Evolutionary conservation across 345 rosid genomes (phyloP).

Genomic region (Psidium friedrichsthalianum): DNA sequence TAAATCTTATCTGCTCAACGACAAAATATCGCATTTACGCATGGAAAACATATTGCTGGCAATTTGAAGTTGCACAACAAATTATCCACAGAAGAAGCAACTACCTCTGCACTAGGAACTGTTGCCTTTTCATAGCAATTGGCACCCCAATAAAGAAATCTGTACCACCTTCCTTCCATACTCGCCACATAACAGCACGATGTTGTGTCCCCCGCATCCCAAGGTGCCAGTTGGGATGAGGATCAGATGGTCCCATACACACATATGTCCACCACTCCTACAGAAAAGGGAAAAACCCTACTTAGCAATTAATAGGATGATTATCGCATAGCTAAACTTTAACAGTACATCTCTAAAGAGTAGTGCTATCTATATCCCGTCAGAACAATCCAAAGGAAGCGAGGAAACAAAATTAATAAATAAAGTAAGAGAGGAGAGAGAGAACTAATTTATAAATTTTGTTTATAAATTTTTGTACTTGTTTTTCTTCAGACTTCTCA

Average conservation of each 20-base stretch:
- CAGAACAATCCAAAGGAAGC: background rate
- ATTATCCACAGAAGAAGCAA: background rate
- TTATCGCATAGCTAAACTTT: background rate
- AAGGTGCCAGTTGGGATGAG: constrained; percentile 96
- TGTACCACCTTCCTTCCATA: constrained; percentile 98
- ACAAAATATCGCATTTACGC: background rate
- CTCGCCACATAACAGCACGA: constrained; percentile 98
- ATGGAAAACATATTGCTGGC: background rate
- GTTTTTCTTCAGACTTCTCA: background rate
- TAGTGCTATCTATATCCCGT: background rate
- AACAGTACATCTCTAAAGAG: background rate
- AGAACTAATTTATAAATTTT: background rate
- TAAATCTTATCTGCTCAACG: constrained; percentile 55
- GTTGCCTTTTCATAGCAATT: constrained; percentile 94
- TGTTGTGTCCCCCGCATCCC: constrained; percentile 99
- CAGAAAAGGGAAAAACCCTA: background rate
- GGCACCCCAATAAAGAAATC: constrained; percentile 97
- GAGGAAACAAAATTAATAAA: background rate
- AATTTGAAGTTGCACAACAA: background rate
- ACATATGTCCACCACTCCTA: constrained; percentile 99
- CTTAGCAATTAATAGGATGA: background rate
- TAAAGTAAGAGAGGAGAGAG: background rate
- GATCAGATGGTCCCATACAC: constrained; percentile 97
- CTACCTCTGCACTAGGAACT: constrained; percentile 88
- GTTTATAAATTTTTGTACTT: background rate